phyloP scores from a whole-genome alignment of 2,329 filamentous ascomycete genomes.

The Colletotrichum camelliae region DNA sequence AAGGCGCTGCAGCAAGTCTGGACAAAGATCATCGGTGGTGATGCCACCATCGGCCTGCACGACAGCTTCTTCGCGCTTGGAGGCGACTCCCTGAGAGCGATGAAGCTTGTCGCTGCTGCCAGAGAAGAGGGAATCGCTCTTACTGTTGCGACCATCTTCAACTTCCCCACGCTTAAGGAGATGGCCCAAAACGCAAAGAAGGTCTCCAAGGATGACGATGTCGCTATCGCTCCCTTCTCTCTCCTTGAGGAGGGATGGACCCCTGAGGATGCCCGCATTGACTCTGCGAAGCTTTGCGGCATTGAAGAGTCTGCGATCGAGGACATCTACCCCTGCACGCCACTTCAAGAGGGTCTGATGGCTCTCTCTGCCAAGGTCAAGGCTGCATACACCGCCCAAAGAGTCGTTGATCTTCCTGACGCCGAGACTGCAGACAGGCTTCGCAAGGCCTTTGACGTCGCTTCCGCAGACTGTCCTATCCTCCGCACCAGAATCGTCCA shows the following conservation, averaged over 20 bases:
- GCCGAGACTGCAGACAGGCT: slow-evolving; percentile 40
- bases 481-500: slow-evolving; percentile 57
- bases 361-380: slow-evolving; percentile 55
- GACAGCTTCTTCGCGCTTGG: slow-evolving; percentile 55
- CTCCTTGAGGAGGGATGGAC: slow-evolving; percentile 42
- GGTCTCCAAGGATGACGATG: slow-evolving; percentile 19
- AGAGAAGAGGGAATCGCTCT: slow-evolving; percentile 42
- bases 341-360: slow-evolving; percentile 60
- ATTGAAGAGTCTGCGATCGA: slow-evolving; percentile 42
- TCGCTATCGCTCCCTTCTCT: slow-evolving; percentile 38
- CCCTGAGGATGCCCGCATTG: slow-evolving; percentile 34
- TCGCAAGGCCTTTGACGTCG: slow-evolving; percentile 46
- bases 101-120: slow-evolving; percentile 53
- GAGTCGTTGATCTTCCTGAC: slow-evolving; percentile 47
- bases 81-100: slow-evolving; percentile 57
- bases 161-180: slow-evolving; percentile 45
- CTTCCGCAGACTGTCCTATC: slow-evolving; percentile 43
- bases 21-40: slow-evolving; percentile 40
- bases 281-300: slow-evolving; percentile 46
- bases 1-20: slow-evolving; percentile 42
- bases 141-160: slow-evolving; percentile 52
- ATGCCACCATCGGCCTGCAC: slow-evolving; percentile 36
- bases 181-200: slow-evolving; percentile 45
- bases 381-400: slow-evolving; percentile 58
- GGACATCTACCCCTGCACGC: slow-evolving; percentile 60